Conservation (phyloP, 2,329 filamentous ascomycete genomes). For the Pestalotiopsis sp. region DNA sequence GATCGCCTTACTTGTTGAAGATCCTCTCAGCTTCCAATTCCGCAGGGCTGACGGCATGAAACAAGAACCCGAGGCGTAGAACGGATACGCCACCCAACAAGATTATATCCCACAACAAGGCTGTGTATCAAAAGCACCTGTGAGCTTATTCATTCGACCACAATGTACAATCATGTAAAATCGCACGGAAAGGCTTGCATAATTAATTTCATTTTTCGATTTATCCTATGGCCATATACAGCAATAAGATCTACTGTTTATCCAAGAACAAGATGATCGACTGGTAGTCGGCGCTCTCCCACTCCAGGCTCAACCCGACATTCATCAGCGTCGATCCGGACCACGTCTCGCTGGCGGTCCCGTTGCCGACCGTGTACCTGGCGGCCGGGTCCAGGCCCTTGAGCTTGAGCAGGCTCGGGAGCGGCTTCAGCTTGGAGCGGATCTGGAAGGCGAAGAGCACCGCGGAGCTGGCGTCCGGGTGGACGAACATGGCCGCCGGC, state of each 20-base stretch:
- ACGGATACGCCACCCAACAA: neutral
- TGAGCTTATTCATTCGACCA: neutral
- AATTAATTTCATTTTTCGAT: neutral
- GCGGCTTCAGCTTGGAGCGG: slow-evolving; percentile 52
- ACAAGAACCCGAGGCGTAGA: neutral
- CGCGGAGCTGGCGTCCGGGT: slow-evolving; percentile 48
- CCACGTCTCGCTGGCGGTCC: slow-evolving; percentile 44
- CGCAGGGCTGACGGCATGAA: neutral
- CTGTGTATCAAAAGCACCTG: neutral
- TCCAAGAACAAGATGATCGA: slow-evolving; percentile 60
- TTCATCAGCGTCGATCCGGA: slow-evolving; percentile 66
- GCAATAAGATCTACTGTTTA: slow-evolving; percentile 27
- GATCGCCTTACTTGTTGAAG: neutral
- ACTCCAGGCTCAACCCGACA: slow-evolving; percentile 44
- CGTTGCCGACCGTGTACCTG: slow-evolving; percentile 54
- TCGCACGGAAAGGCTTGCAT: too few species aligned
- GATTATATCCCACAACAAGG: neutral
- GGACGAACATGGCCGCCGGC: slow-evolving; percentile 63
- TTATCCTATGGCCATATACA: neutral
- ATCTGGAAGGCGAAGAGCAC: slow-evolving; percentile 66
- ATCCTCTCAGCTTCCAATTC: neutral
- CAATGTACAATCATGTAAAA: too few species aligned
- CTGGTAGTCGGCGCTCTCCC: slow-evolving; percentile 49
- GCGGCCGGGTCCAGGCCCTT: slow-evolving; percentile 59
- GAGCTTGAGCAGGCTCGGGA: slow-evolving; percentile 53